phyloP scores from a whole-genome alignment of 106 monocot species.

The Dendrobium huoshanense region DNA sequence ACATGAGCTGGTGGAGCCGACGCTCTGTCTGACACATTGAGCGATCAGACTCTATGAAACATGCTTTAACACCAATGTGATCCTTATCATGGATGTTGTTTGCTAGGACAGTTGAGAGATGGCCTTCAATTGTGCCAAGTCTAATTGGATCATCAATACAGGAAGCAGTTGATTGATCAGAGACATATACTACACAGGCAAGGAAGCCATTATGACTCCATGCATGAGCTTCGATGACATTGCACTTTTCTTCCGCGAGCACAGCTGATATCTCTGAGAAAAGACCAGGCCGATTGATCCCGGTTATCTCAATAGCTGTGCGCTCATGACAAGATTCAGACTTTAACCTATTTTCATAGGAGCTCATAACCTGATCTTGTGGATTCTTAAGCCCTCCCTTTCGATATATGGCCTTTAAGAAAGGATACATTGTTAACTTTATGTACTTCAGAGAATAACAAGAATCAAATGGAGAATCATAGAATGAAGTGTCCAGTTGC shows the following conservation, averaged over 20 bases:
- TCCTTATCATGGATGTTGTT: conserved; percentile 8
- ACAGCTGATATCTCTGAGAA: conserved; percentile 78
- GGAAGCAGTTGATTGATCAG: conserved; percentile 37
- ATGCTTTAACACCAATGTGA: conserved; percentile 25
- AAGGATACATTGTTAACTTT: neutral
- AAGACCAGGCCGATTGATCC: conserved; percentile 52
- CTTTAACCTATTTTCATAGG: neutral
- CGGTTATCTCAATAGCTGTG: conserved; percentile 61
- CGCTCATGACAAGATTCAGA: conserved; percentile 15
- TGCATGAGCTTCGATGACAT: conserved; percentile 65
- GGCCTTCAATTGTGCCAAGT: conserved; percentile 52
- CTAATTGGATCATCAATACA: conserved; percentile 38
- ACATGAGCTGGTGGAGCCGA: conserved; percentile 64
- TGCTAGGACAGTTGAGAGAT: conserved; percentile 52
- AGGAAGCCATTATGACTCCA: conserved; percentile 67
- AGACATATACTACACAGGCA: conserved; percentile 60
- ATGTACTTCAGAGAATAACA: neutral
- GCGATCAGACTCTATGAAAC: conserved; percentile 26
- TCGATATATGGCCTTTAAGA: conserved; percentile 40
- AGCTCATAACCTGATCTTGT: conserved; percentile 5
- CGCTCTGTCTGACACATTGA: conserved; percentile 37
- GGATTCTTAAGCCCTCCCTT: conserved; percentile 20
- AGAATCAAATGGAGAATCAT: neutral
- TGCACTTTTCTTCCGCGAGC: conserved; percentile 62
- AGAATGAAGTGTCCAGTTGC: neutral